phyloP scores from a whole-genome alignment of 768 basidiomycete species.

The Pholiota molesta region DNA sequence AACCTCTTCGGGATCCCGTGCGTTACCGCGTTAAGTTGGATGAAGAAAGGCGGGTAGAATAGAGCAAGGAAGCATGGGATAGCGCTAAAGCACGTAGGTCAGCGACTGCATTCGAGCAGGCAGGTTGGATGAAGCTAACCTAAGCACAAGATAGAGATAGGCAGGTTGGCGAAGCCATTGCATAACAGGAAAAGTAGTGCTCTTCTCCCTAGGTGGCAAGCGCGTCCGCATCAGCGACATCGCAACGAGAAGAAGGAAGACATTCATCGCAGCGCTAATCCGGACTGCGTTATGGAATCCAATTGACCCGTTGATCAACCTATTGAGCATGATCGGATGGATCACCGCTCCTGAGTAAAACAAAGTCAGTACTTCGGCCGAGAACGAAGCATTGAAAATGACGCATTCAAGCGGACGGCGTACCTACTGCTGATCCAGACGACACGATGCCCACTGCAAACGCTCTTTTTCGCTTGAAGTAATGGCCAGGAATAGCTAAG shows the following conservation, averaged over 20 bases:
- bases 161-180: constrained; percentile 34
- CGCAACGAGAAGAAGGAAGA: constrained; percentile 34
- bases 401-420: neutral
- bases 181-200: constrained; percentile 22
- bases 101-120: constrained; percentile 1
- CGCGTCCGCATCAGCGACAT: constrained; percentile 36
- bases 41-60: constrained; percentile 51
- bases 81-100: constrained; percentile 18
- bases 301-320: constrained; percentile 33
- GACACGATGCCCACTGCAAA: constrained; percentile 53
- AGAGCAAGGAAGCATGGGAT: constrained; percentile 36
- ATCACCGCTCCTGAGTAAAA: constrained; percentile 46
- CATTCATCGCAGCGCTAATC: constrained; percentile 37
- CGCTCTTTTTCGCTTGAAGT: constrained; percentile 47
- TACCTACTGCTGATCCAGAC: constrained; percentile 27
- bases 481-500: constrained; percentile 50
- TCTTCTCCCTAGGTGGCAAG: constrained; percentile 27
- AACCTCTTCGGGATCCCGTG: constrained; percentile 42
- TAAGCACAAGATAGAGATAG: constrained; percentile 24
- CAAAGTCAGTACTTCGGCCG: neutral
- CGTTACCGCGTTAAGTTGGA: constrained; percentile 51
- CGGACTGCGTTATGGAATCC: constrained; percentile 41
- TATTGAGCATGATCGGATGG: constrained; percentile 62
- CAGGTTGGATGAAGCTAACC: constrained; percentile 8
- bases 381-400: neutral